Evolutionary conservation across 108 stramenopile genomes (phyloP), one percentile per base, ranked within the genome.

Genomic region (Stephanodiscus triporus): DNA sequence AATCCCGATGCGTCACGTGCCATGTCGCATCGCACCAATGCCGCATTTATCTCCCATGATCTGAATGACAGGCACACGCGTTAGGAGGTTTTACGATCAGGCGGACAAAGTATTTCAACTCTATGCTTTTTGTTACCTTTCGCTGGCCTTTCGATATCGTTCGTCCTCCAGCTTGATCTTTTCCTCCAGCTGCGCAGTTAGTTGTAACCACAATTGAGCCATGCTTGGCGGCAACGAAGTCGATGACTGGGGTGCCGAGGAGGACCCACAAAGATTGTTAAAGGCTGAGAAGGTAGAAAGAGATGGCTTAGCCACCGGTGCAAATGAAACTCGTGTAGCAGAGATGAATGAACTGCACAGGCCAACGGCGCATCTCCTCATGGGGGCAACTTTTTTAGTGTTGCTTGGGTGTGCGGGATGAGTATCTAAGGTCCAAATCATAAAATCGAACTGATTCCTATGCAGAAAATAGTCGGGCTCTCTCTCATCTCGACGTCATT

Each of bases 41-140:
- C 84, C 17, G 78, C 75, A 45, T 91, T 78, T 10, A 91, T 63
- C 50, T 86, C 79, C 36, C 88, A 77, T 8, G 80, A 76, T 47
- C 75, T 40, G 11, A 9, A 9, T 40, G 40, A 9, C 40, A 40
- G 40, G 1, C 40, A 40, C 11, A 40, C 40, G 11, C 8, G 40
- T 40, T 11, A 11, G 40, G 11, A 11, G 4, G 11, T 40, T 40
- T 5, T 9, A 40, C 6, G 6, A 36, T 36, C 6, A n/a, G n/a
- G n/a, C n/a, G n/a, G n/a, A n/a, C n/a, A n/a, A n/a, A n/a, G n/a
- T n/a, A n/a, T n/a, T n/a, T n/a, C n/a, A n/a, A n/a, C n/a, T n/a
- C 40, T 5, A 34, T 5, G 32, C 32, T 34, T 40, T 40, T 40
- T 1, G 40, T 40, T 40, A 40, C 40, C 40, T 26, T 26, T 56